A percentile compares a stretch with the other conserved stretches of the same genome.
Conservation (phyloP, 805 yeast genomes). For the Priceomyces haplophilus region DNA sequence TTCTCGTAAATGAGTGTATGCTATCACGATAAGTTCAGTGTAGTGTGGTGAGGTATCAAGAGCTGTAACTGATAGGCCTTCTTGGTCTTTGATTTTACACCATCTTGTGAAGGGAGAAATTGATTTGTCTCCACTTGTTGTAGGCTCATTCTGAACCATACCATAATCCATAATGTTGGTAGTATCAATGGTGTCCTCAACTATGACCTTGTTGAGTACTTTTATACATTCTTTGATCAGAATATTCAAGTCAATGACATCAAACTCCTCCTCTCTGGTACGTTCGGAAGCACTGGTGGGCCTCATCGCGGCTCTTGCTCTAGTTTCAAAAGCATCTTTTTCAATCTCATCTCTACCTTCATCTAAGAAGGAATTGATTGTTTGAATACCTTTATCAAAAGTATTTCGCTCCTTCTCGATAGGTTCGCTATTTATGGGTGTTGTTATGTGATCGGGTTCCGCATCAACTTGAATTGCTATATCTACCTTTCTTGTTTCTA, state of each 20-base stretch:
- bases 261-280: slow-evolving; percentile 8
- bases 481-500: slow-evolving; percentile 12
- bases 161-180: slow-evolving; percentile 5
- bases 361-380: too few relatives aligned
- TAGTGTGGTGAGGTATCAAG: slow-evolving; percentile 33
- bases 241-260: slow-evolving; percentile 18
- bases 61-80: slow-evolving; percentile 14
- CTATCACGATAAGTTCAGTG: slow-evolving; percentile 29
- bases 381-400: slow-evolving; percentile 24
- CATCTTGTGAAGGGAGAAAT: not conserved
- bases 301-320: too few relatives aligned
- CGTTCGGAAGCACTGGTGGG: too few relatives aligned
- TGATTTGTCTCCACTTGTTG: not conserved
- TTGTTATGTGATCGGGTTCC: not conserved
- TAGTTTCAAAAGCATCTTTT: too few relatives aligned
- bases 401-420: slow-evolving; percentile 10
- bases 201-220: slow-evolving; percentile 18
- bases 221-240: slow-evolving; percentile 22
- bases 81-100: slow-evolving; percentile 1
- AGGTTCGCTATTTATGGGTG: not conserved
- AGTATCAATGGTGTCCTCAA: slow-evolving; percentile 9
- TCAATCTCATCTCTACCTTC: too few relatives aligned
- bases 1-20: slow-evolving; percentile 7
- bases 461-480: slow-evolving; percentile 29
- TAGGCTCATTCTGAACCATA: not conserved